A percentile compares a stretch with the other conserved stretches of the same genome.
Evolutionary conservation across 495 filamentous ascomycete species (phyloP).

Genomic region (Sphaerosporella brunnea): DNA sequence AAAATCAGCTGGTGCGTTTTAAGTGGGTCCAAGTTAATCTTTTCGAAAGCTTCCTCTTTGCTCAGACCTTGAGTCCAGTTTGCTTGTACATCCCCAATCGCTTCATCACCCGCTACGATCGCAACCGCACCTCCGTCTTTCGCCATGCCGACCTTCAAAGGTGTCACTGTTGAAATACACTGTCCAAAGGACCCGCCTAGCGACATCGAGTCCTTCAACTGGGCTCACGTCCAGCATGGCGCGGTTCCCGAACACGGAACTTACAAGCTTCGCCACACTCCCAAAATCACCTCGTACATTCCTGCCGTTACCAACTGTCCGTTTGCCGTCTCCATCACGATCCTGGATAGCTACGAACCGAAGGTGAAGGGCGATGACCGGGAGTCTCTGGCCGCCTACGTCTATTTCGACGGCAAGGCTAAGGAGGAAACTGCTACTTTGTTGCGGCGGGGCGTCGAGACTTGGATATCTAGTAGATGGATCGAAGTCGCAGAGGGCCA

Average conservation of each 20-base stretch:
- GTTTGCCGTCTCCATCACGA: slow-evolving; percentile 91
- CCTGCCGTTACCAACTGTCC: slow-evolving; percentile 55
- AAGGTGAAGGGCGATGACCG: slow-evolving; percentile 58
- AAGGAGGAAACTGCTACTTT: slow-evolving; percentile 97
- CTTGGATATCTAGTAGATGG: slow-evolving; percentile 97
- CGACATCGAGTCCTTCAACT: slow-evolving; percentile 21
- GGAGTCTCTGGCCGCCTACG: slow-evolving; percentile 69
- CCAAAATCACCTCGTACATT: slow-evolving; percentile 91
- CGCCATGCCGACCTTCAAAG: slow-evolving; percentile 26
- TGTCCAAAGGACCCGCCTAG: slow-evolving; percentile 23
- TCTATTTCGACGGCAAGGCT: slow-evolving; percentile 88
- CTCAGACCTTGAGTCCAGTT: no score
- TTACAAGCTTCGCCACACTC: slow-evolving; percentile 76
- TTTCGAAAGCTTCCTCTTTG: no score
- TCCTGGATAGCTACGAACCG: slow-evolving; percentile 77
- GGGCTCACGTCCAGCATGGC: slow-evolving; percentile 31
- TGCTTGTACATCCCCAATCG: no score
- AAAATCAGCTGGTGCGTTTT: no score
- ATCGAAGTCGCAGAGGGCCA: slow-evolving; percentile 82
- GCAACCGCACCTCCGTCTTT: no score
- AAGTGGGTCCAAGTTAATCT: no score
- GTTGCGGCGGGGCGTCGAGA: slow-evolving; percentile 83
- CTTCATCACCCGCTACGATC: no score
- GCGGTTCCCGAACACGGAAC: slow-evolving; percentile 84
- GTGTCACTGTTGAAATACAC: slow-evolving; percentile 26